These are phyloP conservation scores for Nicotiana otophora DNA, from an alignment of 257 asterid species.

Conservation along the genomic window DNA sequence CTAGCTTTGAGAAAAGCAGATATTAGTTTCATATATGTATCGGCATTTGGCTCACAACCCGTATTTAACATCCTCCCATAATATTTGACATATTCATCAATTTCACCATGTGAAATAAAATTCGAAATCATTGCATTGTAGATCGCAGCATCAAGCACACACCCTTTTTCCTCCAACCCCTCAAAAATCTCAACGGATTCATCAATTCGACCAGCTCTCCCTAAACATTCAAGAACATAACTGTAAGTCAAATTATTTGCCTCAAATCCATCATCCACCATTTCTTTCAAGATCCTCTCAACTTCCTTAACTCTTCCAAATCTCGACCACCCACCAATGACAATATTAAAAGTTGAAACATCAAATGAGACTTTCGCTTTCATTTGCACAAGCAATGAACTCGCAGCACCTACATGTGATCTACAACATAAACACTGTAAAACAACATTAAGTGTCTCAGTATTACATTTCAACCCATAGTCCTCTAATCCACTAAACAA, in stretches of 20 bases:
- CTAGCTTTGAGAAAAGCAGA: constrained; percentile 44
- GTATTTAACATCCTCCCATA: constrained; percentile 42
- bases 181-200: constrained; percentile 55
- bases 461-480: constrained; percentile 41
- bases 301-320: constrained; percentile 62
- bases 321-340: constrained; percentile 82
- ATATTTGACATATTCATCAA: constrained; percentile 54
- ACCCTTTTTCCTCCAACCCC: constrained; percentile 45
- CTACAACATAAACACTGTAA: constrained; percentile 52
- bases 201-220: constrained; percentile 63
- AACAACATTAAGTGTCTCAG: constrained; percentile 43
- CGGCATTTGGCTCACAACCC: constrained; percentile 45
- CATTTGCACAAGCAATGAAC: constrained; percentile 52
- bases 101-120: constrained; percentile 40
- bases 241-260: constrained; percentile 60
- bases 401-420: constrained; percentile 53
- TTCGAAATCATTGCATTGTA: constrained; percentile 76
- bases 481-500: constrained; percentile 48
- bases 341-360: constrained; percentile 38
- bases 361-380: constrained; percentile 43
- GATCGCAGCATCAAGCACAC: constrained; percentile 36
- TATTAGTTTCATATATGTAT: constrained; percentile 59
- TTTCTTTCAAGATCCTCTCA: constrained; percentile 44
- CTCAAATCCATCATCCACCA: constrained; percentile 72
- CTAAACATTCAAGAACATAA: constrained; percentile 62